These are phyloP conservation scores for Lepidium didymum DNA, from an alignment of 345 rosid species.

Conservation along the genomic window DNA sequence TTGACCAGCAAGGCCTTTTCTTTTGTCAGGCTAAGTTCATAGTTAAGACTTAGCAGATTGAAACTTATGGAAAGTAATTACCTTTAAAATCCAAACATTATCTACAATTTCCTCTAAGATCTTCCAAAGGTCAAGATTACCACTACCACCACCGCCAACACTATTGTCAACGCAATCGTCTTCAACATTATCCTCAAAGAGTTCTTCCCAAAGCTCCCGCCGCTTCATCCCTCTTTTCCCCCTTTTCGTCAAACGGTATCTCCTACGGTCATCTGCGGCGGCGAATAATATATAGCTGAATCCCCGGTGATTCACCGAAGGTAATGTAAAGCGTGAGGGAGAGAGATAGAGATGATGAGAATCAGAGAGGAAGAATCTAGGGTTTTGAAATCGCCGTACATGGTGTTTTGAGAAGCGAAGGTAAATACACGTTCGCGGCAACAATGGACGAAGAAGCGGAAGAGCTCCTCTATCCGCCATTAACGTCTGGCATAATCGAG, in stretches of 20 bases:
- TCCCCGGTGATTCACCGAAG: conserved; percentile 11
- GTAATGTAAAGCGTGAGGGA: neutral
- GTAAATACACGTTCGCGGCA: neutral
- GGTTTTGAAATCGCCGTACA: neutral
- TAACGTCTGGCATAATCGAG: conserved; percentile 12
- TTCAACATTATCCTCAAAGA: conserved; percentile 24
- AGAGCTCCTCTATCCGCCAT: conserved; percentile 28
- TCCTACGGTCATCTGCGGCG: neutral
- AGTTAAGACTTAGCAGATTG: neutral
- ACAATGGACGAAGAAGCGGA: conserved; percentile 10
- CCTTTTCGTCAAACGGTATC: neutral
- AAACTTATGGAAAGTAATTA: neutral
- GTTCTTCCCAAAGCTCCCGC: conserved; percentile 27
- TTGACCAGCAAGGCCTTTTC: neutral
- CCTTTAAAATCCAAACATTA: conserved; percentile 34
- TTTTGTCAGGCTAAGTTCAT: neutral
- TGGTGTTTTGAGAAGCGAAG: neutral
- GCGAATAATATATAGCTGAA: neutral
- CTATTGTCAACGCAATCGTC: neutral
- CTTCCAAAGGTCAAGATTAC: conserved; percentile 18
- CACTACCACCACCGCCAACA: neutral
- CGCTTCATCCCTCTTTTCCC: conserved; percentile 8
- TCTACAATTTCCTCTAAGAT: conserved; percentile 24
- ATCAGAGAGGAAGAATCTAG: neutral
- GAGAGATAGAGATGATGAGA: neutral